These are phyloP conservation scores for Rubus parviflorus DNA, from an alignment of 306 rosid genomes.

Conservation along the genomic window DNA sequence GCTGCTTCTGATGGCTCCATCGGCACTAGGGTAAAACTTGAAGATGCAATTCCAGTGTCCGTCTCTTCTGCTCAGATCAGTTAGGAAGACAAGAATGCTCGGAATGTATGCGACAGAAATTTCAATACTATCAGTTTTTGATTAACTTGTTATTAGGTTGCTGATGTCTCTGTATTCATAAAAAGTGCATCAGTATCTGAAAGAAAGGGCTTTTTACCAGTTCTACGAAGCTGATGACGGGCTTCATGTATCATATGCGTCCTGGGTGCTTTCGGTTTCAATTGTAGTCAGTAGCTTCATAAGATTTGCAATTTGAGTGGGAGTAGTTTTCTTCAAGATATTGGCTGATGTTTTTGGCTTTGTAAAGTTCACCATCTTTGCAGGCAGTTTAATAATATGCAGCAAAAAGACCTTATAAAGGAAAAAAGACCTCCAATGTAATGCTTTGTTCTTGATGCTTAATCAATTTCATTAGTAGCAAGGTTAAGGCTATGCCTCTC, in stretches of 20 bases:
- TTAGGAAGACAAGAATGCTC: constrained; percentile 33
- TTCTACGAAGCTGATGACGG: constrained; percentile 21
- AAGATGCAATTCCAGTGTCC: constrained; percentile 49
- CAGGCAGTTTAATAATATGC: constrained; percentile 45
- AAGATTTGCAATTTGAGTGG: constrained; percentile 29
- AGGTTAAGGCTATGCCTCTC: background rate
- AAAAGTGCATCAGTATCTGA: constrained; percentile 25
- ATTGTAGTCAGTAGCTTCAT: constrained; percentile 27
- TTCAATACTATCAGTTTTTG: constrained; percentile 33
- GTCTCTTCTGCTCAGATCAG: constrained; percentile 56
- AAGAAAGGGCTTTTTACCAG: constrained; percentile 22
- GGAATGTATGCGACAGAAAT: constrained; percentile 32
- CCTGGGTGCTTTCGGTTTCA: constrained; percentile 28
- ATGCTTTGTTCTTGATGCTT: background rate
- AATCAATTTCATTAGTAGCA: background rate
- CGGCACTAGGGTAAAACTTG: constrained; percentile 47
- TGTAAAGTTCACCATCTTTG: constrained; percentile 37
- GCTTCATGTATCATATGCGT: constrained; percentile 51
- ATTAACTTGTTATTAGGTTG: constrained; percentile 40
- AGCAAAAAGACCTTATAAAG: constrained; percentile 36
- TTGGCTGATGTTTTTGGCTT: constrained; percentile 24
- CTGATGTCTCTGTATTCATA: constrained; percentile 35
- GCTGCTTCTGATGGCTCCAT: constrained; percentile 41
- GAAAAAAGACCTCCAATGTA: constrained; percentile 7
- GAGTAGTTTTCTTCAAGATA: constrained; percentile 33